Conservation (phyloP, 2,329 filamentous ascomycete genomes). For the Didymella segeticola region DNA sequence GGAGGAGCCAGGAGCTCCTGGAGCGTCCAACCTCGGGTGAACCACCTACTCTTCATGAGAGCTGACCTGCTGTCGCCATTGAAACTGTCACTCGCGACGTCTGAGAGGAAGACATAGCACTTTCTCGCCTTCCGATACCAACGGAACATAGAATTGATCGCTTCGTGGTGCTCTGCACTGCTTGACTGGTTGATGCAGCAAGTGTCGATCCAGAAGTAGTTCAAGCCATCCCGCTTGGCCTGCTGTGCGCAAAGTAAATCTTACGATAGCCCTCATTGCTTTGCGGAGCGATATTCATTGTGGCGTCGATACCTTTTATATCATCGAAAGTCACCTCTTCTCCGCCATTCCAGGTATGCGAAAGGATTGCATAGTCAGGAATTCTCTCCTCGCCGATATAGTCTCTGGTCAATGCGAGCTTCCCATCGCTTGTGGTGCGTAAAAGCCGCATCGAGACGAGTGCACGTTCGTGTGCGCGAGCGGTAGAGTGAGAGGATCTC, state of each 20-base stretch:
- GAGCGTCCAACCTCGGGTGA: too few relatives aligned
- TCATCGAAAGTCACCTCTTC: conserved; percentile 46
- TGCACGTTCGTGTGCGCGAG: too few relatives aligned
- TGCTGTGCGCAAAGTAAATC: not conserved
- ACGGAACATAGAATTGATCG: not conserved
- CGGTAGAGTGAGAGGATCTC: too few relatives aligned
- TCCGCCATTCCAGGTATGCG: conserved; percentile 9
- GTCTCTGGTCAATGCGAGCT: not conserved
- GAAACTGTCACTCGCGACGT: not conserved
- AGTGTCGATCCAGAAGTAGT: not conserved
- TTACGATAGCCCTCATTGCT: not conserved
- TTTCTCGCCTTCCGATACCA: not conserved
- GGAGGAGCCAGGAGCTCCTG: too few relatives aligned
- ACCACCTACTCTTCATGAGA: too few relatives aligned
- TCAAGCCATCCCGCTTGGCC: not conserved
- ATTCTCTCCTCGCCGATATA: not conserved
- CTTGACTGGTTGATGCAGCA: not conserved
- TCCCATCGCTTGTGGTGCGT: not conserved
- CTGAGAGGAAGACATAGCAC: not conserved
- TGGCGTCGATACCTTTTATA: conserved; percentile 16
- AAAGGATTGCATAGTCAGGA: conserved; percentile 9
- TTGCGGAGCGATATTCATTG: not conserved
- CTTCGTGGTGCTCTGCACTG: not conserved
- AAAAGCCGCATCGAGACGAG: too few relatives aligned
- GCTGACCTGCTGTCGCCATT: too few relatives aligned